A percentile compares a stretch with the other conserved stretches of the same genome.
Evolutionary conservation across 495 filamentous ascomycete species (phyloP).

Genomic region (Podospora pseudopauciseta): DNA sequence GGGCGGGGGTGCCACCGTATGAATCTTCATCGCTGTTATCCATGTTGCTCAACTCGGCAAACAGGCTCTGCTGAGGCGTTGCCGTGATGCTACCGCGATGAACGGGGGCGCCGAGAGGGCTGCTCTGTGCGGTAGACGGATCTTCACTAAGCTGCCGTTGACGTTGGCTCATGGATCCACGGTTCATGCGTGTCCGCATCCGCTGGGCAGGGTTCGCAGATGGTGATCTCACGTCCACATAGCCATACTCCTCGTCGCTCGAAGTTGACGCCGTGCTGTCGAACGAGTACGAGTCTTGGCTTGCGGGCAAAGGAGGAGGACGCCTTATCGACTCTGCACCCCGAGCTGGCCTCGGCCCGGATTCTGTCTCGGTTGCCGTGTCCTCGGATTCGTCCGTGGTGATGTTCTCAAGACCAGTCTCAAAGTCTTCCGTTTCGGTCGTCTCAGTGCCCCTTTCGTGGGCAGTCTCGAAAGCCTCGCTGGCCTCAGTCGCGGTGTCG

Average conservation of each 20-base stretch:
- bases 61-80: constrained; percentile 68
- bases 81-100: constrained; percentile 40
- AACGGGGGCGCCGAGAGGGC: constrained; percentile 50
- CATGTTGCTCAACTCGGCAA: constrained; percentile 81
- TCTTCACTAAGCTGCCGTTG: constrained; percentile 66
- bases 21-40: constrained; percentile 63
- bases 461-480: constrained; percentile 83
- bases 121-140: constrained; percentile 43
- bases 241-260: constrained; percentile 64
- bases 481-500: constrained; percentile 57
- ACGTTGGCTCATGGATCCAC: constrained; percentile 54
- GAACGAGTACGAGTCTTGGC: constrained; percentile 60
- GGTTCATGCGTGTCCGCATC: constrained; percentile 65
- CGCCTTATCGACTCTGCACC: constrained; percentile 41
- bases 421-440: constrained; percentile 74
- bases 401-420: constrained; percentile 69
- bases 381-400: constrained; percentile 61
- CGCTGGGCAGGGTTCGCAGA: constrained; percentile 60
- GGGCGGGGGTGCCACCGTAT: constrained; percentile 35
- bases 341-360: constrained; percentile 57
- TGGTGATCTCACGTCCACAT: constrained; percentile 52
- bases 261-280: constrained; percentile 89
- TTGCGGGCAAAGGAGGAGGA: constrained; percentile 30
- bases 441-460: constrained; percentile 73
- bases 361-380: constrained; percentile 79